Evolutionary conservation across 2,329 filamentous ascomycete genomes (phyloP), one percentile per base, ranked within the genome.

Genomic region (Aureobasidium sp.): DNA sequence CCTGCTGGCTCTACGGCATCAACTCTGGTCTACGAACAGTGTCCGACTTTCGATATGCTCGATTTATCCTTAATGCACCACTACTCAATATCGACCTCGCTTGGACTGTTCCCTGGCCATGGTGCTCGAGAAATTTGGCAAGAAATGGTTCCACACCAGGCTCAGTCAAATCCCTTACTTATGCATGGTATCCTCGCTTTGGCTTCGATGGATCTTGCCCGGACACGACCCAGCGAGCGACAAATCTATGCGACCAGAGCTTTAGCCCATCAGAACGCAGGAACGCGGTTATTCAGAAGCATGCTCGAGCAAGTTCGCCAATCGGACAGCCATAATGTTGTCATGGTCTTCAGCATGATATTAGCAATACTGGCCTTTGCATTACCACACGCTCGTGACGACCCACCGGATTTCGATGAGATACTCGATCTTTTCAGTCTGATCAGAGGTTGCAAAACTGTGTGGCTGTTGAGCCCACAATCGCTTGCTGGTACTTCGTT

Each of bases 31-130:
- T 51, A 61, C 11, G 48, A 50, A 21, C 47, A 54, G 5, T 1
- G 34, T 21, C 21, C 37, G 37, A 25, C 55, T 9, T 70, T 67
- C 59, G 68, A 71, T 61, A 58, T 62, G 30, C 62, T 71, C 37
- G 68, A 71, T 59, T 59, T 71, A 30, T 57, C 63, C 21, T 57
- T 69, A n/a, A 68, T 70, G 68, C 67, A 71, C 54, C 66, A 67
- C 11, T 71, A 66, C 50, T 65, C 67, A 36, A 66, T 67, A n/a
- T 62, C 62, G 14, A 69, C 68, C 11, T 66, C 68, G 4, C 42
- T 65, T 3, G 60, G 61, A 21, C 44, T 70, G 4, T 66, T 67
- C 7, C 62, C 64, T 6, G 61, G 61, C 13, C 54, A 59, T n/a
- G 62, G 64, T 27, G 64, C 66, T 5, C 63, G 61, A n/a, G 59